Base-by-base conservation (phyloP, 1,284 basidiomycete species). In the Leccinum griseonigrum region DNA sequence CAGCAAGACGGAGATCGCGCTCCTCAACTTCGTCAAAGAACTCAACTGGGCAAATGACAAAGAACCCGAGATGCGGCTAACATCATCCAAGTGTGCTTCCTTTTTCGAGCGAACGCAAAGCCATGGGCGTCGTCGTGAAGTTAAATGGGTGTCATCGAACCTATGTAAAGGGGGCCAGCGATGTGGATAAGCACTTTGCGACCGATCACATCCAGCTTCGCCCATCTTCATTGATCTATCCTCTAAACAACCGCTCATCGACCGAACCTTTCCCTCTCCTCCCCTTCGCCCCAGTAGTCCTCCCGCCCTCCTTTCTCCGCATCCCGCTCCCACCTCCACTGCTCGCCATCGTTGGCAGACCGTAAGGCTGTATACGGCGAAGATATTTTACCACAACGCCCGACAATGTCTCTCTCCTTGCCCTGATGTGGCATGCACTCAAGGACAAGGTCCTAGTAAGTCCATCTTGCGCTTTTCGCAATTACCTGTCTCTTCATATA, bases 1-100 rank as follows among this genome's bases (percentile, higher is more conserved):
- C 6, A 94, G 87, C 80, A 98, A 99, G 84, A 98, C 97, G 6
- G 97, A 99, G 80, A 95, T 92, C 0, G 97, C 97, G 1, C 82
- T 99, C 28, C 81, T 99, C 26, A 85, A 88, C 67, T 94, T 98
- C 69, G 92, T 92, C n/a, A 90, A 92, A 78, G 87, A 93, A 57
- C 85, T 93, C 54, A 80, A 83, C 7, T 99, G 97, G 96, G 78
- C 79, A 8, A 79, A 90, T 69, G 97, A 94, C 80, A 85, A 82
- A 70, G 71, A 81, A 85, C 84, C 10, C 84, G 96, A 50, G 88
- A 92, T 13, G 68, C 71, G 4, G 90, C 91, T 31, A 75, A 86
- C 22, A 76, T 96, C 52, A 79, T 95, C 5, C 94, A 97, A 78
- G 90, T 97, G 88, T 86, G 22, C 22, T 97, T 57, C 97, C 97